These are phyloP conservation scores for Nicotiana tabacum DNA, from an alignment of 257 asterid species.

Conservation along the genomic window DNA sequence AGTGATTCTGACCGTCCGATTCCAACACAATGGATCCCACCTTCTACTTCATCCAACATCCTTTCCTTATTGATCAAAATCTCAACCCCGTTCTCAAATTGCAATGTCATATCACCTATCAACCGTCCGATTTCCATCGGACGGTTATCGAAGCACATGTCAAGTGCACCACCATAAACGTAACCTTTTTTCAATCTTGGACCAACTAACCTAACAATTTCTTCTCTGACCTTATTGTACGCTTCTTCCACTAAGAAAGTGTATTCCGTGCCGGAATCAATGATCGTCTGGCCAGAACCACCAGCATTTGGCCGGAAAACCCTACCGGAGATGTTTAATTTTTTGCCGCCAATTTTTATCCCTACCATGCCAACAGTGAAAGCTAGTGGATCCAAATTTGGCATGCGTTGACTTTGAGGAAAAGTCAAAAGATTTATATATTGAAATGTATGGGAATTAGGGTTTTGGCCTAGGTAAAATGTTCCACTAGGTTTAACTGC, in stretches of 20 bases:
- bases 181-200: constrained; percentile 50
- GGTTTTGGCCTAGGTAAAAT: constrained; percentile 68
- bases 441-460: constrained; percentile 36
- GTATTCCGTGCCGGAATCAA: constrained; percentile 83
- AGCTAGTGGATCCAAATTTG: constrained; percentile 77
- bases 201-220: constrained; percentile 48
- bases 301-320: constrained; percentile 65
- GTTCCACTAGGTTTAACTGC: constrained; percentile 44
- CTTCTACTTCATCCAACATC: constrained; percentile 52
- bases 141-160: constrained; percentile 70
- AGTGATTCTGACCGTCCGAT: constrained; percentile 69
- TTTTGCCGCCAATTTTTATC: constrained; percentile 50
- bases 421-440: constrained; percentile 48
- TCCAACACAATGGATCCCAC: constrained; percentile 60
- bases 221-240: constrained; percentile 47
- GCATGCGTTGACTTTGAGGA: constrained; percentile 55
- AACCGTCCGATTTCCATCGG: constrained; percentile 32
- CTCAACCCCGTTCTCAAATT: constrained; percentile 58
- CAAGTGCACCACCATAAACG: constrained; percentile 52
- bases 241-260: constrained; percentile 75
- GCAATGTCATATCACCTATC: constrained; percentile 60
- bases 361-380: constrained; percentile 61
- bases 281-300: constrained; percentile 86
- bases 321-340: constrained; percentile 32
- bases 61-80: constrained; percentile 40